Evolutionary conservation across 768 basidiomycete genomes (phyloP).

Genomic region (Suillus fuscotomentosus): DNA sequence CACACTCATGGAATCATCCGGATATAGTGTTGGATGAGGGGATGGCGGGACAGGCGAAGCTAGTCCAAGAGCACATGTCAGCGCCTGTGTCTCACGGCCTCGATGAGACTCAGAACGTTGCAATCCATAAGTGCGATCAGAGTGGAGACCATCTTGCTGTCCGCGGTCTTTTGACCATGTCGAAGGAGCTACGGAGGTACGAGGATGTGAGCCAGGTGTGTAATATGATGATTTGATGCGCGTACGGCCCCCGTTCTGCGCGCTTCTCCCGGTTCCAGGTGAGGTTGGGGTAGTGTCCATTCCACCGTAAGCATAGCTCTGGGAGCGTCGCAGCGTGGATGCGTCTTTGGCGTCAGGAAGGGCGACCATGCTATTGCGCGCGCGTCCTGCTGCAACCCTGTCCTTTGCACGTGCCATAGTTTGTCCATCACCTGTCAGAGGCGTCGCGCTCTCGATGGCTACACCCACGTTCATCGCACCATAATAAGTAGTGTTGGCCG

Average conservation of each 20-base stretch:
- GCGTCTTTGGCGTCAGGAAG: conserved; percentile 17
- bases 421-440: conserved; percentile 42
- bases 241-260: conserved; percentile 51
- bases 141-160: conserved; percentile 30
- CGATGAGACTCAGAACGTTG: conserved; percentile 44
- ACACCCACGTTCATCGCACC: conserved; percentile 30
- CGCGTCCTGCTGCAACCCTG: conserved; percentile 20
- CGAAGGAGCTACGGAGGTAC: conserved; percentile 46
- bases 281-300: conserved; percentile 46
- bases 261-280: conserved; percentile 19
- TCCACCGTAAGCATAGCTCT: conserved; percentile 51
- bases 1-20: conserved; percentile 71
- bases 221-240: conserved; percentile 72
- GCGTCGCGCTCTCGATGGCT: conserved; percentile 33
- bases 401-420: conserved; percentile 34
- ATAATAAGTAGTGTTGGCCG: conserved; percentile 29
- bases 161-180: conserved; percentile 30
- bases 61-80: conserved; percentile 39
- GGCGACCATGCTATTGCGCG: conserved; percentile 24
- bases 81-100: conserved; percentile 37
- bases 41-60: conserved; percentile 40
- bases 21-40: conserved; percentile 64
- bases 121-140: conserved; percentile 18
- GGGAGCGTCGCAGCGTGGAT: conserved; percentile 26
- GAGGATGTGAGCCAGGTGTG: conserved; percentile 51